Evolutionary conservation across 495 filamentous ascomycete species (phyloP).

Genomic region (Trichoderma virens): DNA sequence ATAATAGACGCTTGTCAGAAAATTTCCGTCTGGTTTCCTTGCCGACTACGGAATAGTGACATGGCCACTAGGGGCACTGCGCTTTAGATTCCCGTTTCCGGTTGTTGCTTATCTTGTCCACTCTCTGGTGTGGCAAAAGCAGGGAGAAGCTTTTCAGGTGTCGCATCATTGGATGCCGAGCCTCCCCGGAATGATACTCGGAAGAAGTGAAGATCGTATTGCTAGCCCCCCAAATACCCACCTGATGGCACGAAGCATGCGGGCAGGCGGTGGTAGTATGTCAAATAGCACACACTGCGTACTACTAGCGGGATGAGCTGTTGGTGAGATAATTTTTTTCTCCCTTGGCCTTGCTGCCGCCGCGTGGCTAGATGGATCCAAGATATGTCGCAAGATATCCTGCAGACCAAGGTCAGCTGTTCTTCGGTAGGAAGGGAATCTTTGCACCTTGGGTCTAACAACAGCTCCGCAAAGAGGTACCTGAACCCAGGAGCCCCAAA

Average conservation of each 20-base stretch:
- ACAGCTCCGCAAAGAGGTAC: no score
- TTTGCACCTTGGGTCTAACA: no score
- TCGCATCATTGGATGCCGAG: background rate
- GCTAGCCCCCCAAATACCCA: background rate
- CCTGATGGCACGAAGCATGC: background rate
- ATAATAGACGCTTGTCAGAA: constrained; percentile 9
- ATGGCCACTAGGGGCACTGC: constrained; percentile 4
- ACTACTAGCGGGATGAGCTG: background rate
- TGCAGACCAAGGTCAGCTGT: background rate
- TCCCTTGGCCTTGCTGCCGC: background rate
- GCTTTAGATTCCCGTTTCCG: background rate
- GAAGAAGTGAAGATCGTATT: background rate
- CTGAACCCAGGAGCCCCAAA: background rate
- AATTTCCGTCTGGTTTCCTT: constrained; percentile 8
- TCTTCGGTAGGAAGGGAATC: no score
- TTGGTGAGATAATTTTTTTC: background rate
- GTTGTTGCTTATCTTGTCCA: constrained; percentile 1
- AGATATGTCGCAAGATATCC: background rate
- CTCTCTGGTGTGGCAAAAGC: background rate
- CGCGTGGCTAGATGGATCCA: background rate
- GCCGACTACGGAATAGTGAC: background rate
- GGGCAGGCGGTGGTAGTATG: no score
- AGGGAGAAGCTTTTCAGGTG: background rate
- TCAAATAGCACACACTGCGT: background rate
- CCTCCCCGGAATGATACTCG: background rate